Base-by-base conservation (phyloP, 805 yeast species). In the Pichia heedii region DNA sequence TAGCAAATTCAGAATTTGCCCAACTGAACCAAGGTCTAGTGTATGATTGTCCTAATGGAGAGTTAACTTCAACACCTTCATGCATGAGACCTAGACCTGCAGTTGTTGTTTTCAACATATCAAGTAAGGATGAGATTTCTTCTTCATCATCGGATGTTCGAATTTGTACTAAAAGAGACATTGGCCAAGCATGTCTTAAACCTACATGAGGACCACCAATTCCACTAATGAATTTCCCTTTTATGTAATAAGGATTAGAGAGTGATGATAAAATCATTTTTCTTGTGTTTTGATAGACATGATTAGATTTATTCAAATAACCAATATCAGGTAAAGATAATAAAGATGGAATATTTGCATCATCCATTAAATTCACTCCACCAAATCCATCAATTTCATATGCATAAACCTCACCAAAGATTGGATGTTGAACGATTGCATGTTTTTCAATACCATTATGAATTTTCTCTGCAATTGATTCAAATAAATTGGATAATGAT, bases 191-290 rank as follows among this genome's bases (percentile, higher is more conserved):
- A 56, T 79, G 71, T 19, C 70, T 66, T 20, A 82, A 71, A 1
- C 95, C 96, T 35, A 87, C 75, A 58, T 87, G 96, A 0, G 96
- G 96, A 0, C 96, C 95, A 0, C 96, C 96, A 47, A 88, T 73
- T 0, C 96, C 96, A 50, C 73, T 70, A 55, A 88, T 82, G 49
- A 60, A 62, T 5, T 54, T 52, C 0, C 96, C 96, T 34, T 63
- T 58, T 36, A 84, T 63, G 53, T 65, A 87, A 60, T 84, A 87
- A 1, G 96, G 96, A 57, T 87, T 87, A 0, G 93, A 93, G 5
- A 62, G 53, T 43, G 73, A 76, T 2, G 79, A 69, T 20, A 85
- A 63, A 11, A 87, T 67, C 94, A 88, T 83, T 40, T 69, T 73
- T 44, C 96, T 67, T 0, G 96, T 87, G 55, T 84, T 84, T 55